These are phyloP conservation scores for Ensete glaucum DNA, from an alignment of 176 grass and related monocot species.

Conservation along the genomic window DNA sequence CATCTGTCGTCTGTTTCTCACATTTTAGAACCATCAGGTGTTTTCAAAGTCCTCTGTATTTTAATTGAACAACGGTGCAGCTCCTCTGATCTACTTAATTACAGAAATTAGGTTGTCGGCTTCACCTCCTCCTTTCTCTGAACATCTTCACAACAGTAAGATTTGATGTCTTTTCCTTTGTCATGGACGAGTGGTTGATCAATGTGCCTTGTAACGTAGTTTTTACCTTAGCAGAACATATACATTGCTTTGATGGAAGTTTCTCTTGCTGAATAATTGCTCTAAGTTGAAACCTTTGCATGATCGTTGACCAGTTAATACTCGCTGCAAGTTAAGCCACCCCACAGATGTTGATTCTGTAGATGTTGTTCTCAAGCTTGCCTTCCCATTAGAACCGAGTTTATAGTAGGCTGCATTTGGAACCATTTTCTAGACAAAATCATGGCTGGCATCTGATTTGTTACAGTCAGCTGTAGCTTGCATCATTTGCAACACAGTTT, in stretches of 20 bases:
- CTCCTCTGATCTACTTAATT: not conserved
- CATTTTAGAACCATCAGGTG: not conserved
- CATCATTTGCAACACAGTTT: not conserved
- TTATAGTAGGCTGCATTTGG: not conserved
- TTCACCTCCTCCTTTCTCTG: not conserved
- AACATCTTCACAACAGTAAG: not conserved
- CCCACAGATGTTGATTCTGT: no score
- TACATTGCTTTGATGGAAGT: not conserved
- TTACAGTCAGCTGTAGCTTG: not conserved
- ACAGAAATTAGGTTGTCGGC: no score
- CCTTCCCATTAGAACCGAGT: no score
- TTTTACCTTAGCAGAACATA: not conserved
- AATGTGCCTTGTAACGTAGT: not conserved
- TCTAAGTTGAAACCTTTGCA: not conserved
- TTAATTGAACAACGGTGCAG: not conserved
- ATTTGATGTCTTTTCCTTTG: not conserved
- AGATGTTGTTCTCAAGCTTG: no score
- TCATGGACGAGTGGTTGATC: not conserved
- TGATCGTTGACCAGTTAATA: not conserved
- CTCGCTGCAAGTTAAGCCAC: no score
- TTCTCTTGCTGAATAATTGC: not conserved
- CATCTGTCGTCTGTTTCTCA: not conserved
- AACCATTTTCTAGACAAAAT: not conserved
- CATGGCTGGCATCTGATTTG: not conserved
- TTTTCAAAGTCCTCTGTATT: not conserved